Conservation (phyloP, 768 basidiomycete species). For the Hygrocybe coccinea region DNA sequence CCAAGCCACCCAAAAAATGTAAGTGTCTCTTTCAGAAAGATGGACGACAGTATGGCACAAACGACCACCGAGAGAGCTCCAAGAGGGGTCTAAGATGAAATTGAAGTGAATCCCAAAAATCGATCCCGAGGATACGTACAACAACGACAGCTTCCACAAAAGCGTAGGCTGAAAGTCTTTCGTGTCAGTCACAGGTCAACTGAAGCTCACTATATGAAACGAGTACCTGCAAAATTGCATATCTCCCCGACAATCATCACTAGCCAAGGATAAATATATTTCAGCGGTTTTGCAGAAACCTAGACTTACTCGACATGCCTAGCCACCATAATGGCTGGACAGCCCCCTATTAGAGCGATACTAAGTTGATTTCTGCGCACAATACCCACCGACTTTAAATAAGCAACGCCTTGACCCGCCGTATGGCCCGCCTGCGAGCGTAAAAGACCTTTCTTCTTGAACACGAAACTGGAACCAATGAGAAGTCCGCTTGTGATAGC, state of each 20-base stretch:
- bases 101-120: constrained; percentile 4
- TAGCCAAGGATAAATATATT: neutral
- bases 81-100: constrained; percentile 67
- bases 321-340: constrained; percentile 83
- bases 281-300: constrained; percentile 41
- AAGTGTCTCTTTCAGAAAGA: constrained; percentile 89
- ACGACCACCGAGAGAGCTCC: constrained; percentile 96
- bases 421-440: constrained; percentile 75
- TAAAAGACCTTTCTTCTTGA: constrained; percentile 94
- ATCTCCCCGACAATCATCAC: constrained; percentile 86
- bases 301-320: constrained; percentile 79
- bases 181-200: constrained; percentile 16
- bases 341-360: constrained; percentile 10
- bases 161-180: constrained; percentile 58
- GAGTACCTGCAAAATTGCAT: constrained; percentile 77
- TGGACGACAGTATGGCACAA: constrained; percentile 86
- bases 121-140: constrained; percentile 38
- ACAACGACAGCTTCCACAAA: constrained; percentile 92
- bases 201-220: constrained; percentile 29
- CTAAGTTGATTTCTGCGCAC: neutral
- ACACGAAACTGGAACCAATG: constrained; percentile 90
- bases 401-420: constrained; percentile 84
- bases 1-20: constrained; percentile 98
- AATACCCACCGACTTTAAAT: constrained; percentile 81
- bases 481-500: constrained; percentile 77